Base-by-base conservation (phyloP, 305 asterid species). In the Solanum chacoense region DNA sequence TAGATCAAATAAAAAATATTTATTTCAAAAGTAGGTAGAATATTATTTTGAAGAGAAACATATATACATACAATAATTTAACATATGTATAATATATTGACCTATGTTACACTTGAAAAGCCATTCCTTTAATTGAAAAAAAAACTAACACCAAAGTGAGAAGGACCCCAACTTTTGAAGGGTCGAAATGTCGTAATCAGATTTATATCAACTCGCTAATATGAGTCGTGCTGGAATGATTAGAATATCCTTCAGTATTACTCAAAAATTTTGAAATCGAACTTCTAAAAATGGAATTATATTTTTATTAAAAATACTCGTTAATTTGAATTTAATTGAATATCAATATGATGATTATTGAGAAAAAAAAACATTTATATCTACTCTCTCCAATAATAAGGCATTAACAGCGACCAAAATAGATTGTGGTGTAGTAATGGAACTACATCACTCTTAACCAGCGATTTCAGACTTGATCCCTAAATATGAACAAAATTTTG, bases 251-350 rank as follows among this genome's bases (percentile, higher is more conserved):
- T 73, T 7, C 2, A 2, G 0, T 1, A 8, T 14, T 73, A 13
- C 0, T 14, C 0, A 14, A 7, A 29, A 0, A 0, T 7, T 71
- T 13, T 6, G 24, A 3, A 16, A 2, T 16, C 0, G 6, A 73
- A 8, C 1, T 14, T 14, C 3, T 26, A 13, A 16, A 14, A 29
- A 29, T 29, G 3, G 6, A 14, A 7, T 14, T 12, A 28, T 6
- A 67, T 5, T 6, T 3, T 12, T 71, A 7, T 28, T 28, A 71
- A 8, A 1, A 72, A 1, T 20, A 1, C 9, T 5, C 1, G 2
- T 9, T 0, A 72, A 73, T 73, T 4, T 7, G 5, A 29, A 73
- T 31, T 31, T 73, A 73, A 4, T 73, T 1, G 1, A 14, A 3
- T 4, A 16, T 24, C 1, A 7, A 29, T 28, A 3, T 11, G 31